Base-by-base conservation (phyloP, 202 grass and related monocot species). In the Elaeis oleifera region DNA sequence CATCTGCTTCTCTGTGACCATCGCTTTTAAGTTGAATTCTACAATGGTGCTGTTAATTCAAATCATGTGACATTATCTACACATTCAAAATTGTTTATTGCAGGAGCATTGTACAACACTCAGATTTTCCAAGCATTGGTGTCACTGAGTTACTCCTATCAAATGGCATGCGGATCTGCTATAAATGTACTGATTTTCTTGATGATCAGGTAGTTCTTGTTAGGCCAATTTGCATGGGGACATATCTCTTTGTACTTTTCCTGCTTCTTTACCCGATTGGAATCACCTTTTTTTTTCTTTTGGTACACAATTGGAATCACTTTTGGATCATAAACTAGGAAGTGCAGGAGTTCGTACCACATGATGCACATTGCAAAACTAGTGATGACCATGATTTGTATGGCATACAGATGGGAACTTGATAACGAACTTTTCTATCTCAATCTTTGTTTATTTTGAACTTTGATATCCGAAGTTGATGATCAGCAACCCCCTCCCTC, bases 81-180 rank as follows among this genome's bases (percentile, higher is more conserved):
- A 44, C 1, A 13, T 44, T 13, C 36, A 44, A 24, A 60, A 69
- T 59, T 71, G 52, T 51, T 18, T 55, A 65, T 57, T 74, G 68
- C 71, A 97, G 94, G 66, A 82, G n/a, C 84, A 86, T 97, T 74
- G 16, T 92, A 89, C 69, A 89, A 77, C 31, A 97, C 81, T 69
- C 71, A 71, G 88, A 97, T 23, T 86, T 84, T 65, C 75, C 82
- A 64, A 76, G 77, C 51, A 86, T 97, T 70, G 88, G 85, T 75
- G 82, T 78, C 16, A 86, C 88, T 82, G 94, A 97, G 71, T 92
- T 89, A 73, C 63, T 86, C 76, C 80, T 97, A 60, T 97, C 94
- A 4, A 97, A 97, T 86, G 94, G 94, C 71, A 92, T 97, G 84
- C 76, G 77, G 62, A 60, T 97, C 81, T 97, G 88, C 76, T 97